Conservation (phyloP, 2,329 filamentous ascomycete genomes). For the Aspergillus aculeatinus region DNA sequence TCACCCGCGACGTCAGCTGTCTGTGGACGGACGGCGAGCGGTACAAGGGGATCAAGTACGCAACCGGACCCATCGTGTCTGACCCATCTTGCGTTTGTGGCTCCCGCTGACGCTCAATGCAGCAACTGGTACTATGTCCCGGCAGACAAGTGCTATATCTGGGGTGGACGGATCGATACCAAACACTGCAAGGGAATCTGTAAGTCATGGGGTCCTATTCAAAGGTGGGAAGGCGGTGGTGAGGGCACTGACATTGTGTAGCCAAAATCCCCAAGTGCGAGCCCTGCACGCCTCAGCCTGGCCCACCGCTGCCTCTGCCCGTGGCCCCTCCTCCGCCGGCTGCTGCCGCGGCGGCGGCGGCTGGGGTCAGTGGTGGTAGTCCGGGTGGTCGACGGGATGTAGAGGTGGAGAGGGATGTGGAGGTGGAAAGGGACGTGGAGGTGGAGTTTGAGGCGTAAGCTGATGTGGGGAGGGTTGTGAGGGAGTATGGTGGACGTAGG, state of each 20-base stretch:
- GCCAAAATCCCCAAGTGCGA: background rate
- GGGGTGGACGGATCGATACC: background rate
- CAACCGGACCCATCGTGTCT: too few species aligned
- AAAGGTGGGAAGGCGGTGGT: too few species aligned
- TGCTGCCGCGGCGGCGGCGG: background rate
- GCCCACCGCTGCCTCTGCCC: background rate
- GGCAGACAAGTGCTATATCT: background rate
- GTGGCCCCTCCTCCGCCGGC: background rate
- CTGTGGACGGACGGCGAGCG: background rate
- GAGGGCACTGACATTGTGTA: background rate
- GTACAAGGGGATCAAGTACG: background rate
- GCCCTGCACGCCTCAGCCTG: background rate
- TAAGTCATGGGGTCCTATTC: background rate
- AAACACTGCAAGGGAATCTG: background rate
- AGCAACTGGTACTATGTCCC: background rate
- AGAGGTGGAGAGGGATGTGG: too few species aligned
- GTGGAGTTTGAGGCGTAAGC: too few species aligned
- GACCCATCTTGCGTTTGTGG: too few species aligned
- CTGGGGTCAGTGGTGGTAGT: background rate
- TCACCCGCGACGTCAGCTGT: background rate
- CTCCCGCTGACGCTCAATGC: too few species aligned
- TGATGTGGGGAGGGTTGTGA: too few species aligned
- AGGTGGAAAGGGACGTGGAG: background rate
- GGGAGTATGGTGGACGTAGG: too few species aligned
- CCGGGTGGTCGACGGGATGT: background rate